Evolutionary conservation across 2,329 filamentous ascomycete genomes (phyloP).

Genomic region (Periconia digitata): DNA sequence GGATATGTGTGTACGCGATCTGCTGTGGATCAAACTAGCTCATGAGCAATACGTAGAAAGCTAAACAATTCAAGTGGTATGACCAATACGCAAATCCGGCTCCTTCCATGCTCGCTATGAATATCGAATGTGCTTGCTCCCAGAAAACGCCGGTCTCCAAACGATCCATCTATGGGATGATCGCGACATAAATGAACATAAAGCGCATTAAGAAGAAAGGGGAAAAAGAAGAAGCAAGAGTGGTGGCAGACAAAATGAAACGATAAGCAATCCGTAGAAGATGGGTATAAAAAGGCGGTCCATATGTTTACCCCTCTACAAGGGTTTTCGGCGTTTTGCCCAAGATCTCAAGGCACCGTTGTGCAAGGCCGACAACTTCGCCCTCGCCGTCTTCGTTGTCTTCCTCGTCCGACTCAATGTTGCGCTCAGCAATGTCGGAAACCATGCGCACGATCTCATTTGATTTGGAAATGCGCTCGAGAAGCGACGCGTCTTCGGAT

Average conservation of each 20-base stretch:
- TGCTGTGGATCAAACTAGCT: conserved; percentile 11
- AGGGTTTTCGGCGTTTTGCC: conserved; percentile 78
- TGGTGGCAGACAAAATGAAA: conserved; percentile 13
- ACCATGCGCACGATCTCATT: conserved; percentile 93
- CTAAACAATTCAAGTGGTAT: conserved; percentile 31
- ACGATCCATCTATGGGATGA: conserved; percentile 20
- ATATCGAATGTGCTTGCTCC: conserved; percentile 31
- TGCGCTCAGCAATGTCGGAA: conserved; percentile 84
- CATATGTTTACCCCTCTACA: conserved; percentile 67
- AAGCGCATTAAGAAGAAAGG: conserved; percentile 27
- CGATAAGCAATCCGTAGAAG: conserved; percentile 20
- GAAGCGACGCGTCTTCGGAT: conserved; percentile 87
- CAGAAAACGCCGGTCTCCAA: conserved; percentile 31
- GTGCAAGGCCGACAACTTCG: conserved; percentile 88
- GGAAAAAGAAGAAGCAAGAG: conserved; percentile 21
- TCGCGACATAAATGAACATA: conserved; percentile 21
- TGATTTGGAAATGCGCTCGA: conserved; percentile 83
- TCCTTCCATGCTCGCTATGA: conserved; percentile 45
- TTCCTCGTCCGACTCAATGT: conserved; percentile 83
- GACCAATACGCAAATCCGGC: conserved; percentile 32
- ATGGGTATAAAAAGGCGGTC: conserved; percentile 24
- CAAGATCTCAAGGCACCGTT: conserved; percentile 84
- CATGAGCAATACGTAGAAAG: conserved; percentile 1
- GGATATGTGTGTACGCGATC: conserved; percentile 18
- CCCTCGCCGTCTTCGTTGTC: conserved; percentile 88